Percentiles rank a stretch among this genome's conserved stretches.
Conservation (phyloP, 2,329 filamentous ascomycete species). For the Colletotrichum cuscutae region DNA sequence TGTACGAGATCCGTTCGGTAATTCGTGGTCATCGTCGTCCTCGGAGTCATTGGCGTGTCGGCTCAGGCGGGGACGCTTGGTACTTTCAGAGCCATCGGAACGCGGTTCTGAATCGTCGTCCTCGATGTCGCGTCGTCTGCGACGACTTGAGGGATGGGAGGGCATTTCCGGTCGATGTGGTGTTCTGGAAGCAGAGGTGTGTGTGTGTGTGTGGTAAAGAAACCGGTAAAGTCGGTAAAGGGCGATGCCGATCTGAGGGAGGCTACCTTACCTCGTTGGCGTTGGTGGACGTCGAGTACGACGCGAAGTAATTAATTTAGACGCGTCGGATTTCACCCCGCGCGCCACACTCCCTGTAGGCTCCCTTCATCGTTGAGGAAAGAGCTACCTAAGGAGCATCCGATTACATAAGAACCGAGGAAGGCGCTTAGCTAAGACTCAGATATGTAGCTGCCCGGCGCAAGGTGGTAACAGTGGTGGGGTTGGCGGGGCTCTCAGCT, state of each 20-base stretch:
- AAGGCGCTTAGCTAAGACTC: neutral
- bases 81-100: constrained; percentile 41
- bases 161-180: neutral
- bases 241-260: neutral
- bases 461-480: neutral
- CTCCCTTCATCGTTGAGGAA: neutral
- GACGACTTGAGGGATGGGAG: constrained; percentile 20
- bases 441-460: neutral
- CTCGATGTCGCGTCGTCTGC: constrained; percentile 53
- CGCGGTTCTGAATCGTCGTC: constrained; percentile 46
- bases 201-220: neutral
- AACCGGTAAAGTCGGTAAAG: neutral
- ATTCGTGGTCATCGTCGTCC: constrained; percentile 32
- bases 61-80: constrained; percentile 50
- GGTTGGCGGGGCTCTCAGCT: neutral
- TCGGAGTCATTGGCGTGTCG: constrained; percentile 33
- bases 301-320: constrained; percentile 24
- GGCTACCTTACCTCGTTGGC: neutral
- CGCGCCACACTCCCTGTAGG: neutral
- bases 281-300: neutral
- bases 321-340: constrained; percentile 28
- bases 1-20: constrained; percentile 18
- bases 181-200: neutral
- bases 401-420: neutral
- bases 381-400: neutral